Base-by-base conservation (phyloP, 1,284 basidiomycete genomes). In the Mycosarcoma mackinlayi region DNA sequence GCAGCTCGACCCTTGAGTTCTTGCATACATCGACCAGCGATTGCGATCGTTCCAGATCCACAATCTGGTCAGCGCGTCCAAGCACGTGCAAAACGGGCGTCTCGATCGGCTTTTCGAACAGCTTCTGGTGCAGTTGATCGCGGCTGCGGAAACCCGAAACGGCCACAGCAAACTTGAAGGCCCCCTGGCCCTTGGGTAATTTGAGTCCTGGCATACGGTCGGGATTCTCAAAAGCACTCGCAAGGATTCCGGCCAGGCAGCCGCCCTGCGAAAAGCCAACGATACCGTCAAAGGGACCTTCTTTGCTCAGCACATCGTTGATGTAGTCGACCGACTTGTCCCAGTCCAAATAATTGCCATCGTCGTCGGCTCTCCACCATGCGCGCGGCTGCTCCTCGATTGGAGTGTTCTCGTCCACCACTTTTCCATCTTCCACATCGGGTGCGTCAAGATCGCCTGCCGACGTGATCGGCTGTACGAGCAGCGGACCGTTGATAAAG, bases 341-440 rank as follows among this genome's bases (percentile, higher is more conserved):
- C 76, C 76, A 78, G 19, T 70, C 73, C 1, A 56, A 41, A 44
- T 81, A 81, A n/a, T 56, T 70, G 23, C 70, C 63, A 14, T 66
- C 67, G 38, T 76, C 72, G 39, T 70, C 67, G 10, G 69, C 60
- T n/a, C 59, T 54, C 76, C 78, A 82, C 80, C 80, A 82, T 4
- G 77, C 78, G 10, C 79, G 58, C 21, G 79, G 77, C 59, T 81
- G 79, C 58, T 81, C 74, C 42, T 82, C 80, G 35, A 79, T 54
- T 6, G 79, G 80, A 6, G 75, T 71, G 28, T 46, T 41, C 23
- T 78, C 77, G 54, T 73, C 73, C 9, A 76, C 52, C 13, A 45
- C 14, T 27, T 70, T 67, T 27, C 59, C 66, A 18, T 74, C 72
- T n/a, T 63, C 52, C 7, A 48, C 56, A 14, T 77, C 75, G 3